These are phyloP conservation scores for Volvox reticuliferus DNA, from an alignment of 139 green algal species.

Conservation along the genomic window DNA sequence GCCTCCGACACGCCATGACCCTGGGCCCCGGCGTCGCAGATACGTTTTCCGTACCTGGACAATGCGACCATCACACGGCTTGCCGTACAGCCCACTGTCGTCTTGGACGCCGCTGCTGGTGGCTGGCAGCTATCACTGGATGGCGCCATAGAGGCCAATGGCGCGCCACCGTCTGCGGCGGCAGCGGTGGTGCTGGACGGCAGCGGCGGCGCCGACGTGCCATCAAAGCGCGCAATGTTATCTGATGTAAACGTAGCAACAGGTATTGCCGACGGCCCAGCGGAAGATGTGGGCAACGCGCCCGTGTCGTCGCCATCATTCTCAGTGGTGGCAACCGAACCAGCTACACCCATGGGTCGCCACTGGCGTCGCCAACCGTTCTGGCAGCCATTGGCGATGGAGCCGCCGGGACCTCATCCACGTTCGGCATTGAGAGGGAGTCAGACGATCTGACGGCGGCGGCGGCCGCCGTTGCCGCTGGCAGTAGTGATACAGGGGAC, in stretches of 20 bases:
- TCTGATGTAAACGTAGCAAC: not conserved
- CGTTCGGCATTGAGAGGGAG: no score
- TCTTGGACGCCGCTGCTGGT: not conserved
- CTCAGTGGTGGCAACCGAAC: no score
- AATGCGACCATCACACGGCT: slow-evolving; percentile 43
- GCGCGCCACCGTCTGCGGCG: not conserved
- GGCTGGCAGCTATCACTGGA: not conserved
- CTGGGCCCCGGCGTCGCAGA: not conserved
- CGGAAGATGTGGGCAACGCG: not conserved
- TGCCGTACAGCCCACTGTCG: not conserved
- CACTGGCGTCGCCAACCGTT: not conserved
- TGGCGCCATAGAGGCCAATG: no score
- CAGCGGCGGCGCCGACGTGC: not conserved
- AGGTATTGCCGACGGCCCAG: not conserved
- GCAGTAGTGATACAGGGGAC: not conserved
- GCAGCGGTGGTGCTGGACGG: not conserved
- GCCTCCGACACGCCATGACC: no score
- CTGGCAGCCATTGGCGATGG: not conserved
- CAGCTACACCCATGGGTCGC: not conserved
- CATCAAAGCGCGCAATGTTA: not conserved
- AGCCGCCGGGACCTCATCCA: not conserved
- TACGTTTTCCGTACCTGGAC: slow-evolving; percentile 58
- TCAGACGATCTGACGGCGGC: not conserved
- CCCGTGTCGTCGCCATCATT: no score
- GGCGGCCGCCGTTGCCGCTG: not conserved